Evolutionary conservation across 345 rosid species (phyloP), one percentile per base, ranked within the genome.

Genomic region (Brassica cretica): DNA sequence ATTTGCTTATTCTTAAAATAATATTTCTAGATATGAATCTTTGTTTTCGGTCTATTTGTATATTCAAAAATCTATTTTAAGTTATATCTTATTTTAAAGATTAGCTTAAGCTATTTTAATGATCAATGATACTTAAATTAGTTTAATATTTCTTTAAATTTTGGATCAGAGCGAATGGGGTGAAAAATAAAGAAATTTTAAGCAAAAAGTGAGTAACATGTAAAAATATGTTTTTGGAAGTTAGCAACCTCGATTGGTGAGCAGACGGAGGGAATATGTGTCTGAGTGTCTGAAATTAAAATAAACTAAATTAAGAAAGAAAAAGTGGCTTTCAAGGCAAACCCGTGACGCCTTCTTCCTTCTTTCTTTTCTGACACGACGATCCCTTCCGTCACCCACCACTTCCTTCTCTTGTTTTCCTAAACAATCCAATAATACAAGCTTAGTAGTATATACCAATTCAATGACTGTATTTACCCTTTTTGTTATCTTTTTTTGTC

Each of bases 271-370:
- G 56, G 95, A 89, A 90, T 92, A 88, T 84, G 90, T 90, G 93
- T 90, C 95, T 86, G 90, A 83, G 84, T 86, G 89, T 89, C 89
- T 87, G 83, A 87, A 74, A 85, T 49, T n/a, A 5, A 49, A 49
- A 49, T 49, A 49, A 49, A 49, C 56, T 51, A 51, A n/a, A 14
- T n/a, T n/a, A 63, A 33, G 8, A 6, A 21, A 18, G 8, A 64
- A 51, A 85, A 86, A 86, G 97, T 76, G 89, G 83, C 82, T 87
- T 86, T 90, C 93, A 88, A 93, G 92, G 88, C 91, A 91, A 91
- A 86, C 98, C 98, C 98, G 98, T 93, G 98, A 93, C 82, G 79
- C 68, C 72, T 76, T 76, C 70, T 74, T 72, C 75, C 71, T 70
- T 60, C 35, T 49, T 51, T 76, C 68, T 73, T 58, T 77, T 77